Evolutionary conservation across 805 yeast species (phyloP), one percentile per base, ranked within the genome.

Genomic region (Yarrowia sp.): DNA sequence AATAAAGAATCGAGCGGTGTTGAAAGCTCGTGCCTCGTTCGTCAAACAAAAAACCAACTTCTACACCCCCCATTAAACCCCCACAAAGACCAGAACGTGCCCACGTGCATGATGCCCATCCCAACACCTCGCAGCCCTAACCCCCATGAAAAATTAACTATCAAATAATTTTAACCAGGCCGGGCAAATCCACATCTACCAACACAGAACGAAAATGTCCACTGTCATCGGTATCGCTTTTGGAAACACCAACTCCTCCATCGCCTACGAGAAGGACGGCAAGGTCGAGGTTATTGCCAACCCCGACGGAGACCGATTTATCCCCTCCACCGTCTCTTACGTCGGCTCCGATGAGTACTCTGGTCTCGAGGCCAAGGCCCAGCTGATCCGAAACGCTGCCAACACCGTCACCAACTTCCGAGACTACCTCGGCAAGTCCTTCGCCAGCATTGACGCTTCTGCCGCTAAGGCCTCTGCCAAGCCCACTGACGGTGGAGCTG

Each of bases 261-360:
- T 94, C 74, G 97, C 98, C 55, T 89, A 86, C 71, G 88, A 92
- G 68, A 71, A 69, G 62, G 97, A 93, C 71, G 97, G 97, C 65
- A 88, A 87, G 74, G 94, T 90, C 66, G 97, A 94, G 73, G 96
- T 94, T 68, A 93, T 94, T 74, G 99, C 99, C 68, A 93, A 94
- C 84, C 97, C 96, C 68, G 99, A 94, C 73, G 99, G 99, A 76
- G 98, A 94, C 78, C 90, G 98, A 79, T 83, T 93, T 64, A 94
- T 94, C 73, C 96, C 98, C 65, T 88, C 98, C 27, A 88, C 88
- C 64, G 81, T 94, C 65, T 85, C 97, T 18, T 94, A 92, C 74
- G 91, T 91, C 63, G 97, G 96, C 65, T 87, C 82, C 62, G 98
- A 94, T 74, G 98, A 94, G 79, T 94, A 90, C 78, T 97, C 94